phyloP scores from a whole-genome alignment of 805 yeast genomes.

The Spathaspora girioi region DNA sequence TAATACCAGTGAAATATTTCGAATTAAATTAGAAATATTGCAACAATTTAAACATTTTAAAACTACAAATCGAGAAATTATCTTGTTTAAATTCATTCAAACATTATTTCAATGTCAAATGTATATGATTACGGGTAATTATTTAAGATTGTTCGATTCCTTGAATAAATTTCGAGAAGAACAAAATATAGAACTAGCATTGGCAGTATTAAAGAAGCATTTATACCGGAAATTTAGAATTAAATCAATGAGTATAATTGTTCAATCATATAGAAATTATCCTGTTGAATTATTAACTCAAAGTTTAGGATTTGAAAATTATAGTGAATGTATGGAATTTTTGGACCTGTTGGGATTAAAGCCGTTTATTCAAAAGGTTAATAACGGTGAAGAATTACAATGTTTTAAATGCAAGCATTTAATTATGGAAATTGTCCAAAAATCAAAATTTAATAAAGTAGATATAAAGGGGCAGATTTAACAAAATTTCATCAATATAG shows the following conservation, averaged over 20 bases:
- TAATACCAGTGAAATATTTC: conserved; percentile 54
- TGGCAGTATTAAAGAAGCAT: conserved; percentile 27
- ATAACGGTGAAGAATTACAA: conserved; percentile 22
- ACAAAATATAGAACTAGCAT: conserved; percentile 16
- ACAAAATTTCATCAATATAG: background rate
- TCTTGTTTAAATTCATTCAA: conserved; percentile 13
- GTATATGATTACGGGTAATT: conserved; percentile 22
- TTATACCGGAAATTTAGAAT: conserved; percentile 59
- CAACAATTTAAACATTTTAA: conserved; percentile 5
- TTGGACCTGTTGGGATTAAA: conserved; percentile 37
- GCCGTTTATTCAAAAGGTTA: conserved; percentile 13
- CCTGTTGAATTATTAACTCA: conserved; percentile 30
- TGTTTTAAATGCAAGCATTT: conserved; percentile 13
- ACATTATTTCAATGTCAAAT: conserved; percentile 15
- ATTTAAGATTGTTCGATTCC: conserved; percentile 47
- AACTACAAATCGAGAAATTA: conserved; percentile 9
- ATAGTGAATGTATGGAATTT: conserved; percentile 39
- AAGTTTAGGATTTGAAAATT: conserved; percentile 38
- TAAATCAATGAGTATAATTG: conserved; percentile 50
- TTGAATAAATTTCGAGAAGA: conserved; percentile 9
- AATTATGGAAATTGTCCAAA: conserved; percentile 20
- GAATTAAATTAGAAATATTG: conserved; percentile 24
- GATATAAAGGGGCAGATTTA: conserved; percentile 89
- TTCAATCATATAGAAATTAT: conserved; percentile 53
- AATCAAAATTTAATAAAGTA: conserved; percentile 48